Evolutionary conservation across 208 protist genomes (phyloP).

Genomic region (Trypanosoma conorhini): DNA sequence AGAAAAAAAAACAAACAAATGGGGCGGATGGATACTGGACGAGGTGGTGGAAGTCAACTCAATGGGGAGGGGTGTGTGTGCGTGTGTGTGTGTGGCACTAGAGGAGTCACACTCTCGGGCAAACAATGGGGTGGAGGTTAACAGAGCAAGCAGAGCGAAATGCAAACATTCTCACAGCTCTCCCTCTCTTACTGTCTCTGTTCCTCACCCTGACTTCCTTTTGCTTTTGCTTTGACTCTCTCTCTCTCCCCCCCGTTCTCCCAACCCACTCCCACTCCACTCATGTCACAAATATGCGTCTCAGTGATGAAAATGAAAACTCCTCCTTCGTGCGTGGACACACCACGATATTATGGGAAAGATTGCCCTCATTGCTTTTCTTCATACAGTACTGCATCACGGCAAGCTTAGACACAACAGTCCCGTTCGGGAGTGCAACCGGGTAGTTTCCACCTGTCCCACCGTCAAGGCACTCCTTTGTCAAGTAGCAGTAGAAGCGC

Average conservation of each 20-base stretch:
- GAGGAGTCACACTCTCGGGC: background rate
- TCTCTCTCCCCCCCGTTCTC: background rate
- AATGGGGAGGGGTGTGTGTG: background rate
- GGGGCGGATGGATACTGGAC: too few relatives aligned
- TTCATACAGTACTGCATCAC: constrained; percentile 22
- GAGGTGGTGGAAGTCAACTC: too few relatives aligned
- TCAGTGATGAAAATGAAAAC: constrained; percentile 17
- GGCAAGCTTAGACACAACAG: constrained; percentile 30
- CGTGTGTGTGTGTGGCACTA: too few relatives aligned
- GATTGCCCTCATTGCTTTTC: constrained; percentile 27
- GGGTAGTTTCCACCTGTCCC: constrained; percentile 29
- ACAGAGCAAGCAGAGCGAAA: background rate
- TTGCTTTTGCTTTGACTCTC: constrained; percentile 1
- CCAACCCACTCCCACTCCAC: background rate
- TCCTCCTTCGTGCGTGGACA: constrained; percentile 35
- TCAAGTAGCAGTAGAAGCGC: constrained; percentile 72
- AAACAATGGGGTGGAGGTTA: background rate
- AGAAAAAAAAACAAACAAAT: constrained; percentile 9
- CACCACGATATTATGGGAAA: constrained; percentile 22
- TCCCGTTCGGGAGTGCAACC: constrained; percentile 31
- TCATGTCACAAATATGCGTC: constrained; percentile 41
- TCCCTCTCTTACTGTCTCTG: background rate
- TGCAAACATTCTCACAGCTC: background rate
- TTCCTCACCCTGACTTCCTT: background rate
- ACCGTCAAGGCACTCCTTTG: constrained; percentile 51